Evolutionary conservation across 106 monocot genomes (phyloP), one percentile per base, ranked within the genome.

Genomic region (Acorus gramineus): DNA sequence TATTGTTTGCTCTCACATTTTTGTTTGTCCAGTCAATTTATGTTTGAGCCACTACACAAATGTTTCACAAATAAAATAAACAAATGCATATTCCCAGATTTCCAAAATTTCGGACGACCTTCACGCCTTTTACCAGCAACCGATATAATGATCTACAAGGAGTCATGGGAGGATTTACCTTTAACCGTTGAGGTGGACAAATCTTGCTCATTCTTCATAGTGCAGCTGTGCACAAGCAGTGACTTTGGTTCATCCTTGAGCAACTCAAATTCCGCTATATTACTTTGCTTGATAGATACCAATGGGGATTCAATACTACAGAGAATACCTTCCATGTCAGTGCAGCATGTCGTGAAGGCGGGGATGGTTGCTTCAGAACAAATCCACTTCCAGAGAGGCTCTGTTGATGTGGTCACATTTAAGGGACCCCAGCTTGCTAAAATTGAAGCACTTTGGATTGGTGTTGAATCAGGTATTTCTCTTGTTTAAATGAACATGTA

Each of bases 381-480:
- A 57, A 55, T 78, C 12, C 86, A 79, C 55, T 94, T 94, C 59
- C 75, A 82, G 60, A 81, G 86, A 69, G 94, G 84, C 58, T 80
- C 81, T 51, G 59, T 74, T 50, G 94, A 94, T 73, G 62, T 73
- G 42, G 66, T 86, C 50, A 77, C 77, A 6, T 86, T 94, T 63
- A 70, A 65, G 49, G 94, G 86, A 50, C 47, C 84, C 44, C 73
- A 78, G 47, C 62, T 94, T 44, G 72, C 66, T 60, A 72, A 82
- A 48, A 76, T 90, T 57, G 68, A 73, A 76, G 89, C 86, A 50
- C 45, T 94, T 57, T 94, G 90, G 94, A 65, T 94, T 53, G 90
- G 94, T 60, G 77, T 94, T 69, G 94, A 94, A 74, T 90, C 89
- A 83, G 93, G 93, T 89, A 71, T 52, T 46, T 64, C 12, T n/a